Conservation (phyloP, 2,329 filamentous ascomycete species). For the Fusarium nurragi region DNA sequence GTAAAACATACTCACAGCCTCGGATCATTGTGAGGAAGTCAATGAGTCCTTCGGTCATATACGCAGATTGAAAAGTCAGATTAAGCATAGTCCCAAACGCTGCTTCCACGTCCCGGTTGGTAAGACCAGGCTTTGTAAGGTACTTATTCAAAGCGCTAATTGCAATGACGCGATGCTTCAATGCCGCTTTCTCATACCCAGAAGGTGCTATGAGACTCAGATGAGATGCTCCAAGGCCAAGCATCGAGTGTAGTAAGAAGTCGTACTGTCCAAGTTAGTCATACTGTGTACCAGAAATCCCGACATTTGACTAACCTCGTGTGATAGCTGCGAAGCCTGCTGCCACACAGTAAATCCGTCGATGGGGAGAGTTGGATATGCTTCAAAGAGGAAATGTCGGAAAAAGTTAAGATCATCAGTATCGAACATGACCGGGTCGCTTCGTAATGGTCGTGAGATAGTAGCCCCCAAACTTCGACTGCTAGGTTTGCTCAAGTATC, state of each 20-base stretch:
- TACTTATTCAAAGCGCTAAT: slow-evolving; percentile 50
- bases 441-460: slow-evolving; percentile 28
- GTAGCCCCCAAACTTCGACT: not conserved
- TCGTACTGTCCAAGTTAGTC: slow-evolving; percentile 45
- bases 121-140: slow-evolving; percentile 45
- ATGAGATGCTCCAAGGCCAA: slow-evolving; percentile 54
- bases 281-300: not conserved
- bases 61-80: slow-evolving; percentile 51
- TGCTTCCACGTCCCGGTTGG: slow-evolving; percentile 49
- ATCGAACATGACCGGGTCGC: slow-evolving; percentile 48
- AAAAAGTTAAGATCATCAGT: slow-evolving; percentile 61
- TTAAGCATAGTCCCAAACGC: slow-evolving; percentile 51
- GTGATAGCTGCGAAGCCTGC: slow-evolving; percentile 50
- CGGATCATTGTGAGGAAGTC: slow-evolving; percentile 53
- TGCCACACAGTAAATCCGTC: slow-evolving; percentile 51
- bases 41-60: slow-evolving; percentile 52
- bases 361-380: slow-evolving; percentile 54
- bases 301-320: slow-evolving; percentile 44
- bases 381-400: slow-evolving; percentile 60
- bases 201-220: slow-evolving; percentile 43
- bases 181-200: slow-evolving; percentile 42
- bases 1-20: slow-evolving; percentile 45
- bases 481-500: slow-evolving; percentile 41
- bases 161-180: slow-evolving; percentile 52
- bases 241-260: slow-evolving; percentile 55